phyloP scores from a whole-genome alignment of 352 stramenopile species.

The Phytophthora colocasiae region DNA sequence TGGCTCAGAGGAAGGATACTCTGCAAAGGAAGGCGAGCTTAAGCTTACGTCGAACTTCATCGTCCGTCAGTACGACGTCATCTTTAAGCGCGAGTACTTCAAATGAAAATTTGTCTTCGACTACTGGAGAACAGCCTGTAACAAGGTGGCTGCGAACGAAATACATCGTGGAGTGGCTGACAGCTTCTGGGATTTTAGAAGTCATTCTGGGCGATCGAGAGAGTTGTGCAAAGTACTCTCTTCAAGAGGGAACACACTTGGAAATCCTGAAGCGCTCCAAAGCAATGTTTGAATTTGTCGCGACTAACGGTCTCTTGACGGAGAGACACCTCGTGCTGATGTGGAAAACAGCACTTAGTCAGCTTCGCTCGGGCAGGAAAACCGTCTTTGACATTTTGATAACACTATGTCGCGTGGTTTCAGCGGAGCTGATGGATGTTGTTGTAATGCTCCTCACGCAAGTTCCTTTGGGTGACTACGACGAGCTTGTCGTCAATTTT shows the following conservation, averaged over 20 bases:
- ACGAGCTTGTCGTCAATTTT: slow-evolving; percentile 81
- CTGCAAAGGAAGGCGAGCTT: slow-evolving; percentile 73
- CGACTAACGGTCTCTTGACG: slow-evolving; percentile 59
- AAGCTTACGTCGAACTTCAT: slow-evolving; percentile 49
- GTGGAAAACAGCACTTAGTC: slow-evolving; percentile 76
- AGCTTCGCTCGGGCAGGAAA: slow-evolving; percentile 75
- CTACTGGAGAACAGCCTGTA: slow-evolving; percentile 32
- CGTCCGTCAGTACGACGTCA: slow-evolving; percentile 38
- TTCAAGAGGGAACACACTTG: slow-evolving; percentile 82
- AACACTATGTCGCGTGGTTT: slow-evolving; percentile 66
- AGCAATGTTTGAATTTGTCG: slow-evolving; percentile 74
- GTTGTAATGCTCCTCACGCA: slow-evolving; percentile 79
- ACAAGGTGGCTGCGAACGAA: slow-evolving; percentile 80
- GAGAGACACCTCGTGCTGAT: slow-evolving; percentile 77
- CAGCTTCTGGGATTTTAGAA: slow-evolving; percentile 79
- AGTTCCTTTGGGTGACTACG: slow-evolving; percentile 73
- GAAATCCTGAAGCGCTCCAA: slow-evolving; percentile 84
- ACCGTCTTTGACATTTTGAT: slow-evolving; percentile 80
- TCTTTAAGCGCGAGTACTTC: slow-evolving; percentile 35
- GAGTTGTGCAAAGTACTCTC: slow-evolving; percentile 66
- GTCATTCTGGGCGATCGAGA: slow-evolving; percentile 82
- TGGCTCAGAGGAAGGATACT: slow-evolving; percentile 71
- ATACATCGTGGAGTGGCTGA: slow-evolving; percentile 84
- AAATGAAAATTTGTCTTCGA: slow-evolving; percentile 36
- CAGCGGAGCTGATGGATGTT: slow-evolving; percentile 79